A percentile compares a stretch with the other conserved stretches of the same genome.
Conservation (phyloP, 345 rosid species). For the Psidium friedrichsthalianum region DNA sequence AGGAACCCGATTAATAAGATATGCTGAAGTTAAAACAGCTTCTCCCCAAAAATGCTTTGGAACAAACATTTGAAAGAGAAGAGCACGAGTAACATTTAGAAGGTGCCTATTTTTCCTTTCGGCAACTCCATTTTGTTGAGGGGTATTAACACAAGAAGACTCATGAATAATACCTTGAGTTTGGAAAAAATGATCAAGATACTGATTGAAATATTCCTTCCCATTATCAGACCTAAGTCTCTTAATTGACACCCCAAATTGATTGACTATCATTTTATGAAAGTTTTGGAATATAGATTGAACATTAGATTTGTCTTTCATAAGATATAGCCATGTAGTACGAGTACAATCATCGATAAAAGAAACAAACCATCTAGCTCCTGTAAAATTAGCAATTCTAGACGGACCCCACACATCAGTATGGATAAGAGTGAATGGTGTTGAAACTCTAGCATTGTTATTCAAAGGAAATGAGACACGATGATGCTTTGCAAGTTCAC, state of each 20-base stretch:
- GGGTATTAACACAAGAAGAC: neutral
- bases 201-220: neutral
- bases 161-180: neutral
- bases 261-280: too few relatives aligned
- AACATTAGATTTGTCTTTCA: neutral
- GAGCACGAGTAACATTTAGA: too few relatives aligned
- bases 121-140: neutral
- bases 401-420: neutral
- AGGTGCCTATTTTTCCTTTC: neutral
- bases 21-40: too few relatives aligned
- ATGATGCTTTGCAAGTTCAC: neutral
- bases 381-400: neutral
- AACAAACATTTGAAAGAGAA: too few relatives aligned
- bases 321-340: too few relatives aligned
- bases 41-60: too few relatives aligned
- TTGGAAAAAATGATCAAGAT: neutral
- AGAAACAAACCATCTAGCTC: neutral
- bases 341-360: neutral
- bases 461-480: neutral
- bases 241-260: too few relatives aligned
- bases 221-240: neutral
- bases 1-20: too few relatives aligned
- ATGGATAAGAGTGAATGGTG: neutral
- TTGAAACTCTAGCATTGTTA: neutral
- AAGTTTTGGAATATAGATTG: too few relatives aligned